Percentiles rank a stretch among this genome's conserved stretches.
Conservation (phyloP, 768 basidiomycete genomes). For the Strobilomyces confusus region DNA sequence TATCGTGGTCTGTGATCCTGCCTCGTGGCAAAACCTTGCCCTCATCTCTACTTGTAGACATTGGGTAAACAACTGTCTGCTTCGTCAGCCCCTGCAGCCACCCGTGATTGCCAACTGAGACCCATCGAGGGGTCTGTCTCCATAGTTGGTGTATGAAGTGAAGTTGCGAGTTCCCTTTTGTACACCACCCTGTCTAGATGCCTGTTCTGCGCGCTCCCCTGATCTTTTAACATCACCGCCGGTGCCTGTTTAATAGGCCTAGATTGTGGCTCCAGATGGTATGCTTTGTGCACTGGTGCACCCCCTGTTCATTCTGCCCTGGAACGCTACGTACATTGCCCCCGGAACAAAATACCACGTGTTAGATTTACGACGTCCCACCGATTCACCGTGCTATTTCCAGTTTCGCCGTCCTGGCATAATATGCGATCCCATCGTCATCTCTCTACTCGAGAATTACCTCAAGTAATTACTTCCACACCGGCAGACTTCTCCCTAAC, state of each 20-base stretch:
- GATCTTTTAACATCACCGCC: background rate
- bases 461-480: background rate
- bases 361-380: background rate
- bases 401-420: background rate
- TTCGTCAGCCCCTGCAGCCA: constrained; percentile 36
- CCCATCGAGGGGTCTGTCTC: constrained; percentile 42
- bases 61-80: constrained; percentile 38
- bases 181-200: background rate
- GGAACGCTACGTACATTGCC: background rate
- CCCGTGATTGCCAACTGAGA: constrained; percentile 43
- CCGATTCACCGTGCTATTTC: background rate
- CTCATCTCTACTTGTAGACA: constrained; percentile 28
- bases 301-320: background rate
- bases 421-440: background rate
- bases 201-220: background rate
- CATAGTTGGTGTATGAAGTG: constrained; percentile 30
- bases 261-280: background rate
- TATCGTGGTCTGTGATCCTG: constrained; percentile 35
- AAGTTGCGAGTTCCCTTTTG: background rate
- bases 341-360: background rate
- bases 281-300: constrained; percentile 1
- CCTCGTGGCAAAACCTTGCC: background rate
- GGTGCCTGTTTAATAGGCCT: background rate
- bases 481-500: background rate
- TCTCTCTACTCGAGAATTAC: background rate